A percentile compares a stretch with the other conserved stretches of the same genome.
Conservation (phyloP, 2,329 filamentous ascomycete species). For the Corinectria fuckeliana region DNA sequence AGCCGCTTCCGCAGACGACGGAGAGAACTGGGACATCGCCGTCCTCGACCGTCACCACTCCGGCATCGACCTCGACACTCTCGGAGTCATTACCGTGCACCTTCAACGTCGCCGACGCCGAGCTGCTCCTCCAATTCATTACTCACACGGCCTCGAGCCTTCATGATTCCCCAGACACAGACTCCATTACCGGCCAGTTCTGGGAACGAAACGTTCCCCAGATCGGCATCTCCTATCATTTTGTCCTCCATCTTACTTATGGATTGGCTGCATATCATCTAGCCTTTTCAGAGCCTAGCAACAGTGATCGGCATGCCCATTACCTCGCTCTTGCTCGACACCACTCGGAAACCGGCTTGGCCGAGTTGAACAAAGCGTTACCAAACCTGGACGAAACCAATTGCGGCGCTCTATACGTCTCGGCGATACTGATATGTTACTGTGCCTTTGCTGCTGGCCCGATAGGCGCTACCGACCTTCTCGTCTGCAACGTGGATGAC, state of each 20-base stretch:
- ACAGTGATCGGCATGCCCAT: constrained; percentile 25
- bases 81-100: constrained; percentile 31
- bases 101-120: constrained; percentile 38
- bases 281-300: constrained; percentile 27
- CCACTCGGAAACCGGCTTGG: constrained; percentile 36
- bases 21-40: constrained; percentile 35
- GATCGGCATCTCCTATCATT: constrained; percentile 39
- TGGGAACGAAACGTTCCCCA: constrained; percentile 39
- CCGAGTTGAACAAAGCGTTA: constrained; percentile 35
- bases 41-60: constrained; percentile 29
- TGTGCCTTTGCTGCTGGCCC: constrained; percentile 42
- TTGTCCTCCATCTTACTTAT: constrained; percentile 40
- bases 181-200: constrained; percentile 32
- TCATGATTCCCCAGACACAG: constrained; percentile 24
- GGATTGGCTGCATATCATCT: constrained; percentile 39
- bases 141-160: constrained; percentile 35
- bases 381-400: constrained; percentile 34
- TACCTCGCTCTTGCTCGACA: constrained; percentile 33
- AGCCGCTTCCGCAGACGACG: constrained; percentile 23
- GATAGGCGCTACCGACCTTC: constrained; percentile 35
- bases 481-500: constrained; percentile 36
- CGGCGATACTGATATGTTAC: constrained; percentile 39
- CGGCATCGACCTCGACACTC: constrained; percentile 30
- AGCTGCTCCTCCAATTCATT: constrained; percentile 41
- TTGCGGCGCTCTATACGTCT: constrained; percentile 41